phyloP scores from a whole-genome alignment of 805 yeast species.

The Monosporozyma unispora region DNA sequence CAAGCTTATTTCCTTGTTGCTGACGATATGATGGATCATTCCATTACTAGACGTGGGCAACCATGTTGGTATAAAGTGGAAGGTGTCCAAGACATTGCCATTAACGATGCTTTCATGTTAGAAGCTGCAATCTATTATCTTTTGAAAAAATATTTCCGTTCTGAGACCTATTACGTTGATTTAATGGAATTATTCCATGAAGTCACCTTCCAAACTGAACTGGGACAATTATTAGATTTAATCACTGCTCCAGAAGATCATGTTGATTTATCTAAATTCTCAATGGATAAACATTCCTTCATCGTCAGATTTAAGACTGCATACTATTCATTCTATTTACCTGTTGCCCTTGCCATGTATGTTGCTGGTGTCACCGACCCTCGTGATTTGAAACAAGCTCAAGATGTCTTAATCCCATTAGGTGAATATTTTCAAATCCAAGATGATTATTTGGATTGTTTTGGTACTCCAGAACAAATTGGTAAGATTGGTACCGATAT shows the following conservation, averaged over 20 bases:
- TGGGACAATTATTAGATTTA: conserved; percentile 91
- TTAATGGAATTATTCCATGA: conserved; percentile 92
- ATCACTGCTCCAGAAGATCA: conserved; percentile 95
- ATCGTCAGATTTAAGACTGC: conserved; percentile 97
- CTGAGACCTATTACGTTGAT: conserved; percentile 78
- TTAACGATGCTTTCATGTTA: conserved; percentile 93
- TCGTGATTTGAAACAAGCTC: conserved; percentile 77
- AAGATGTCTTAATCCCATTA: conserved; percentile 79
- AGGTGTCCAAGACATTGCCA: conserved; percentile 85
- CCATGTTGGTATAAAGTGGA: conserved; percentile 90
- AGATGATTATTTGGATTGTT: conserved; percentile 94
- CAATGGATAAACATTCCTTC: conserved; percentile 83
- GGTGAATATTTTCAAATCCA: conserved; percentile 99
- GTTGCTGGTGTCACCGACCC: conserved; percentile 71
- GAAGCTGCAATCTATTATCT: conserved; percentile 89
- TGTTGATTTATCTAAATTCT: conserved; percentile 81
- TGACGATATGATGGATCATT: conserved; percentile 96
- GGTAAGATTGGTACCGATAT: conserved; percentile 99
- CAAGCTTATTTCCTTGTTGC: conserved; percentile 97
- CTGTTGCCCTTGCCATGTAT: conserved; percentile 94
- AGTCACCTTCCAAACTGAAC: conserved; percentile 93
- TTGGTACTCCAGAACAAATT: conserved; percentile 93
- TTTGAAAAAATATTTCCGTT: conserved; percentile 79
- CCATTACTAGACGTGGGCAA: conserved; percentile 96
- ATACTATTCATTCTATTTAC: conserved; percentile 91